Conservation (phyloP, 163 green algal genomes). For the Chlamydomonas reinhardtii region DNA sequence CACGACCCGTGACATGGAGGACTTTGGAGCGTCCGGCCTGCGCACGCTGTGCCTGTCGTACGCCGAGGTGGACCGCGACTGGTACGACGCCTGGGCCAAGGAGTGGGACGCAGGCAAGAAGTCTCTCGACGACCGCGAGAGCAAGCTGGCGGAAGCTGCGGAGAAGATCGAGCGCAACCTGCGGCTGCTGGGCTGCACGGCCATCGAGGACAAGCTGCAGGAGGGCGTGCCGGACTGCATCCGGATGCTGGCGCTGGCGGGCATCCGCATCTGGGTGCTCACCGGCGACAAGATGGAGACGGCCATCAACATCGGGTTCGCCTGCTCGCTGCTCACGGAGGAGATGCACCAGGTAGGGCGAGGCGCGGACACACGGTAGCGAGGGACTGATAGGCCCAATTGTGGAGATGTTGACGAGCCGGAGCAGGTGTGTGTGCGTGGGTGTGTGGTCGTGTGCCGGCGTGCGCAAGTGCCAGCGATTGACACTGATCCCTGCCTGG, state of each 20-base stretch:
- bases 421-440: not conserved
- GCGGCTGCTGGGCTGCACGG: slow-evolving; percentile 86
- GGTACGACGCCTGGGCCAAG: slow-evolving; percentile 80
- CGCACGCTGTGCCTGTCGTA: slow-evolving; percentile 92
- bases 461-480: no score
- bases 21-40: slow-evolving; percentile 86
- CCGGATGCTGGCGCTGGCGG: slow-evolving; percentile 76
- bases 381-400: no score
- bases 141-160: slow-evolving; percentile 75
- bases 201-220: slow-evolving; percentile 94
- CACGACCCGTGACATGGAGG: slow-evolving; percentile 77
- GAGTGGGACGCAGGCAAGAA: slow-evolving; percentile 81
- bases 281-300: slow-evolving; percentile 92
- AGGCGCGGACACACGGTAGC: no score
- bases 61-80: slow-evolving; percentile 73
- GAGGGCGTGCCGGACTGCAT: slow-evolving; percentile 89
- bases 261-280: slow-evolving; percentile 90
- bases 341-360: slow-evolving; percentile 77
- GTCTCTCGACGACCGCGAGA: slow-evolving; percentile 76
- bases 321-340: slow-evolving; percentile 84
- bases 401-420: no score
- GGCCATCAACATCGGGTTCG: slow-evolving; percentile 91
- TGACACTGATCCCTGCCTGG: no score
- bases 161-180: slow-evolving; percentile 88
- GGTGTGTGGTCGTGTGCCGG: no score